Evolutionary conservation across 106 monocot genomes (phyloP).

Genomic region (Chionographis japonica): DNA sequence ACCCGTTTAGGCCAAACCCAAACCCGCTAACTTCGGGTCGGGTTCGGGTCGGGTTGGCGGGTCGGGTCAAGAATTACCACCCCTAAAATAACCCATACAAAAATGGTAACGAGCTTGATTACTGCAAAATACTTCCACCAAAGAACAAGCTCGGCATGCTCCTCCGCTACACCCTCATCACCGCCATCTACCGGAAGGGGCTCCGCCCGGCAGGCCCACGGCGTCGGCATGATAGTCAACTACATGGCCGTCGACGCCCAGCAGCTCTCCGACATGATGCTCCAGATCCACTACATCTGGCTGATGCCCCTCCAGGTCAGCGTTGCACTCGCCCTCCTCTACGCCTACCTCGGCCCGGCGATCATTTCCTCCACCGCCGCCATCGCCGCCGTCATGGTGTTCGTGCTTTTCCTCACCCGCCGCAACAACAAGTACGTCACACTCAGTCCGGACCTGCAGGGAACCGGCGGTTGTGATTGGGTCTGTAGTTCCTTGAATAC

Average conservation of each 20-base stretch:
- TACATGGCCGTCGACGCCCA: slow-evolving; percentile 60
- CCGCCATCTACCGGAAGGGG: slow-evolving; percentile 40
- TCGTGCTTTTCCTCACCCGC: neutral
- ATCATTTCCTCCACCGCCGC: slow-evolving; percentile 14
- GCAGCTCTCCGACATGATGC: slow-evolving; percentile 37
- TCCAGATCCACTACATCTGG: slow-evolving; percentile 43
- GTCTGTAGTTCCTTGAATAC: no score
- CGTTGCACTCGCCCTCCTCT: slow-evolving; percentile 26
- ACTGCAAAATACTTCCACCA: no score
- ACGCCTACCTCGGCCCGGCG: slow-evolving; percentile 24
- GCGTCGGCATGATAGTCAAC: slow-evolving; percentile 42
- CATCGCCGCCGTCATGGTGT: slow-evolving; percentile 1
- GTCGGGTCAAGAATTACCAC: no score
- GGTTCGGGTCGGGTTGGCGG: no score
- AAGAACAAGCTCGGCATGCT: no score
- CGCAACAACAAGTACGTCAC: no score
- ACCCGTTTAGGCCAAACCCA: no score
- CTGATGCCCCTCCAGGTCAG: slow-evolving; percentile 39
- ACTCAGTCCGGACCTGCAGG: no score
- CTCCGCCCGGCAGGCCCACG: slow-evolving; percentile 38
- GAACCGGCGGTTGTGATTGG: no score
- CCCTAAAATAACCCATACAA: no score
- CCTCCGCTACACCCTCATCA: slow-evolving; percentile 30
- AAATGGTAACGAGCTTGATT: no score
- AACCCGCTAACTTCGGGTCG: no score